These are phyloP conservation scores for Austroboletus novae-zelandiae DNA, from an alignment of 1,284 basidiomycete species.

Conservation along the genomic window DNA sequence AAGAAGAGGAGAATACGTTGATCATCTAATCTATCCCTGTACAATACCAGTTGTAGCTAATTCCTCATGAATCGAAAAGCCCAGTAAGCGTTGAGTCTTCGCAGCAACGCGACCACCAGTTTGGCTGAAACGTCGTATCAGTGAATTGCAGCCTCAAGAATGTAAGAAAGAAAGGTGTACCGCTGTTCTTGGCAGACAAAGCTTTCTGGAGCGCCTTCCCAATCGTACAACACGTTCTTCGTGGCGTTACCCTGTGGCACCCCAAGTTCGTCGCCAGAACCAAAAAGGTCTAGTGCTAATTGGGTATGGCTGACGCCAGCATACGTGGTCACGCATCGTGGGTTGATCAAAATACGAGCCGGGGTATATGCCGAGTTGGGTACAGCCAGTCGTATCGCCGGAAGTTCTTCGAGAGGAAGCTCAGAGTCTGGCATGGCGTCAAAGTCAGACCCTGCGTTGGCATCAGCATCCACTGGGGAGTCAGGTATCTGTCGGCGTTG, in stretches of 20 bases:
- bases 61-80: constrained; percentile 82
- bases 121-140: constrained; percentile 47
- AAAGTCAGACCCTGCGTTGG: constrained; percentile 83
- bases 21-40: constrained; percentile 3
- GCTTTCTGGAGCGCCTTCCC: constrained; percentile 91
- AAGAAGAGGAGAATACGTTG: constrained; percentile 32
- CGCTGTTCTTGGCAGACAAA: constrained; percentile 96
- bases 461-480: constrained; percentile 54
- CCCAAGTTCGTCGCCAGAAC: constrained; percentile 58
- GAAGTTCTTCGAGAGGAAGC: constrained; percentile 39
- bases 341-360: constrained; percentile 90
- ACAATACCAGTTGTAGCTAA: constrained; percentile 30
- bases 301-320: constrained; percentile 93
- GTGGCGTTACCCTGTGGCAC: constrained; percentile 44
- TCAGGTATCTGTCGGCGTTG: constrained; percentile 32
- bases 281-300: constrained; percentile 88
- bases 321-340: constrained; percentile 93
- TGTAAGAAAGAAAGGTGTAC: constrained; percentile 30
- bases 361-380: constrained; percentile 88
- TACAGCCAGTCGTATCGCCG: constrained; percentile 53
- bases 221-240: constrained; percentile 87
- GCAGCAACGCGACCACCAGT: constrained; percentile 88
- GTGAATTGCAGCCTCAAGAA: neutral
- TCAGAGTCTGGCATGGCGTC: constrained; percentile 82
- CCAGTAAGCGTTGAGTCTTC: constrained; percentile 84